Conservation (phyloP, 345 rosid species). For the Aurinia saxatilis region DNA sequence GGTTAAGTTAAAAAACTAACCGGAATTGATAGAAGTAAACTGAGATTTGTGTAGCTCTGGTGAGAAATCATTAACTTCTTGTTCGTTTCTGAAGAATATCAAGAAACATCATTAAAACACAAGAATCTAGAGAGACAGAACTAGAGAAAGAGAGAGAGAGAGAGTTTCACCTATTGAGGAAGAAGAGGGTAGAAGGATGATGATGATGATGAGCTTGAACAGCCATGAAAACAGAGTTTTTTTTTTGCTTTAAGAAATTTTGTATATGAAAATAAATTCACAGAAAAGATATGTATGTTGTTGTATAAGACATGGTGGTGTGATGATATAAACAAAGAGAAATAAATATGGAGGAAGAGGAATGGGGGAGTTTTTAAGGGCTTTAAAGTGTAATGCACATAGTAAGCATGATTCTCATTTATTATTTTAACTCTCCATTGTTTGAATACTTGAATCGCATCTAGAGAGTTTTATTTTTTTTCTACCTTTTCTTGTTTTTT, state of each 20-base stretch:
- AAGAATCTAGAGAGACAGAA: too few species aligned
- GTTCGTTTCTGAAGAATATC: slow-evolving; percentile 40
- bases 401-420: slow-evolving; percentile 32
- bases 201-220: slow-evolving; percentile 88
- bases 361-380: slow-evolving; percentile 6
- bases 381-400: slow-evolving; percentile 21
- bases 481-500: background rate
- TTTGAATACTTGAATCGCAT: slow-evolving; percentile 21
- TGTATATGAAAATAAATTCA: background rate
- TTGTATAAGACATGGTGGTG: slow-evolving; percentile 13
- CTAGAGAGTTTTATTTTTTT: slow-evolving; percentile 6
- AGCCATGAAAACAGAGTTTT: slow-evolving; percentile 44
- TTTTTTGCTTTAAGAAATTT: background rate
- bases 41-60: slow-evolving; percentile 37
- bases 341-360: background rate
- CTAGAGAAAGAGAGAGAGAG: background rate
- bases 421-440: background rate
- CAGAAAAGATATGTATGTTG: slow-evolving; percentile 15
- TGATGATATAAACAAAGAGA: background rate
- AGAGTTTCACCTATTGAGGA: slow-evolving; percentile 58
- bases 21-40: slow-evolving; percentile 11
- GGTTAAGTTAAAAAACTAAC: slow-evolving; percentile 1
- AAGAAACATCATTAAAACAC: too few species aligned
- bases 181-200: slow-evolving; percentile 71
- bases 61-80: slow-evolving; percentile 55